Evolutionary conservation across 1,139 yeast species (phyloP).

Genomic region (Casaregolazyma suthepensis): DNA sequence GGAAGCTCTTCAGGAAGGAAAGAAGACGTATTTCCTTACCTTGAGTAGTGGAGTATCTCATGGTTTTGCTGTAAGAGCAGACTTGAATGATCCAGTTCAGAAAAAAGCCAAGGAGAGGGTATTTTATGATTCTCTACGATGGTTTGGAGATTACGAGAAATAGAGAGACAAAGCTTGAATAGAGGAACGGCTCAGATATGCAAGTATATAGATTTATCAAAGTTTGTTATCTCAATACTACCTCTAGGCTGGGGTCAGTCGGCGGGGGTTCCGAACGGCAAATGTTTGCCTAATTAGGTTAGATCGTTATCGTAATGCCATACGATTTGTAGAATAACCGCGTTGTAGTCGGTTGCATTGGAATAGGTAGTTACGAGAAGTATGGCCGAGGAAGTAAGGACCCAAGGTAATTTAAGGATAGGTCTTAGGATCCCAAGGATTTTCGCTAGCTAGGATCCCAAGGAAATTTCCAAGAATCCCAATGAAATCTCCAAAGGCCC

Average conservation of each 20-base stretch:
- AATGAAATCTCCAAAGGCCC: no score
- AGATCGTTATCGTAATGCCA: neutral
- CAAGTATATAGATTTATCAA: neutral
- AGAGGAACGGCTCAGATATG: neutral
- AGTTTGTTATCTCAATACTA: neutral
- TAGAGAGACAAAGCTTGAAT: neutral
- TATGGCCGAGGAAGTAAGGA: no score
- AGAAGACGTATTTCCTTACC: conserved; percentile 51
- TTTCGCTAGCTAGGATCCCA: no score
- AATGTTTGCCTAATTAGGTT: neutral
- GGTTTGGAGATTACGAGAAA: conserved; percentile 2
- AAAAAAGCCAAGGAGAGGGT: conserved; percentile 68
- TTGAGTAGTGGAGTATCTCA: conserved; percentile 59
- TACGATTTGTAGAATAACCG: neutral
- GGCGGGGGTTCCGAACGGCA: neutral
- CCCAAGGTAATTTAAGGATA: no score
- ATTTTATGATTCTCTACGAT: conserved; percentile 37
- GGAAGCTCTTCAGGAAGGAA: conserved; percentile 43
- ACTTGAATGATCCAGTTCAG: conserved; percentile 45
- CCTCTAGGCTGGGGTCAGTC: neutral
- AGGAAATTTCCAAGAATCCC: no score
- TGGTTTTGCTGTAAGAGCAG: conserved; percentile 78
- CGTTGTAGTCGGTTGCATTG: neutral
- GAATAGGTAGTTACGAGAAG: no score
- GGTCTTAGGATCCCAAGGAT: no score